phyloP scores from a whole-genome alignment of 2,329 filamentous ascomycete species.

The Acephala macrosclerotiorum region DNA sequence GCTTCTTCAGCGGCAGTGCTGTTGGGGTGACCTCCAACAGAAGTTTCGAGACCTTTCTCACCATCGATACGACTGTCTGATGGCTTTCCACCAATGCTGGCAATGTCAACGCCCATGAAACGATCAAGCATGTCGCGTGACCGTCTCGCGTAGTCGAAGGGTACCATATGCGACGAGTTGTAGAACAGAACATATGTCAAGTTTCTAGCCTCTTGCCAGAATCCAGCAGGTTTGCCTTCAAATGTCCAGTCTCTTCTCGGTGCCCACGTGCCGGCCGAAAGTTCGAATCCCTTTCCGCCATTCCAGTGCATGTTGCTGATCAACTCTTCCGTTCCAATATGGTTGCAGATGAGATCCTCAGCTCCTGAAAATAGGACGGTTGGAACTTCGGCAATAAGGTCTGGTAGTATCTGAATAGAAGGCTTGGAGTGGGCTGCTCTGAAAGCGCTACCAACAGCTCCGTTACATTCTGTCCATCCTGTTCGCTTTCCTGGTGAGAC shows the following conservation, averaged over 20 bases:
- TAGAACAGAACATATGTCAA: conserved; percentile 95
- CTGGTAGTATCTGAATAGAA: conserved; percentile 77
- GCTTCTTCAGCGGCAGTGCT: conserved; percentile 69
- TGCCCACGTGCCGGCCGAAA: conserved; percentile 85
- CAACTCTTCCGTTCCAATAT: conserved; percentile 89
- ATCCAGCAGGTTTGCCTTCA: conserved; percentile 84
- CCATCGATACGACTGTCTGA: conserved; percentile 74
- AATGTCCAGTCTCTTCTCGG: conserved; percentile 95
- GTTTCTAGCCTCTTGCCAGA: conserved; percentile 95
- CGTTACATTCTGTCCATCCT: conserved; percentile 92
- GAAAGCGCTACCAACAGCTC: conserved; percentile 78
- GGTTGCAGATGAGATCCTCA: conserved; percentile 96
- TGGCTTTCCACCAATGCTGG: conserved; percentile 78
- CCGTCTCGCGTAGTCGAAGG: conserved; percentile 87
- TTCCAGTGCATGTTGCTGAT: conserved; percentile 94
- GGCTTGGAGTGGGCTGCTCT: conserved; percentile 74
- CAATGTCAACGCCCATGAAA: conserved; percentile 93
- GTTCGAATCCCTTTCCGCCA: conserved; percentile 88
- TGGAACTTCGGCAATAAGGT: conserved; percentile 77
- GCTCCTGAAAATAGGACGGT: conserved; percentile 92
- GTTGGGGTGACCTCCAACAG: conserved; percentile 72
- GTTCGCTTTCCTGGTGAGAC: conserved; percentile 82
- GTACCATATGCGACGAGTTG: conserved; percentile 98
- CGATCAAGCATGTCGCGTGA: conserved; percentile 96
- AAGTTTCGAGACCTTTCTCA: conserved; percentile 70